These are phyloP conservation scores for Neoscytalidium dimidiatum DNA, from an alignment of 2,329 filamentous ascomycete genomes.

Conservation along the genomic window DNA sequence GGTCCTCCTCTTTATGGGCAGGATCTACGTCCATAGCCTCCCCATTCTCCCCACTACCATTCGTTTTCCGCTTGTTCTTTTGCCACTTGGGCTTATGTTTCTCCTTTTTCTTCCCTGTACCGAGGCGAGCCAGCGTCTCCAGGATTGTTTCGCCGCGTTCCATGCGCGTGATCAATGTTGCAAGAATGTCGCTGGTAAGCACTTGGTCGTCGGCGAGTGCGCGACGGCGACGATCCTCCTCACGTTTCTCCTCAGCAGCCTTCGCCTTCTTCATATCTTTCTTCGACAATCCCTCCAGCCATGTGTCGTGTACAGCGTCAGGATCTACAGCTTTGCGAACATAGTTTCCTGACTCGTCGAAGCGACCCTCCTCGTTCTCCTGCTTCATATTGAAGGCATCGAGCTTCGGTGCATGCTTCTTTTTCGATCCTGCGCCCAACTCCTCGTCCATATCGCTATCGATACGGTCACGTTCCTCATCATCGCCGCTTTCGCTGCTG, in stretches of 20 bases:
- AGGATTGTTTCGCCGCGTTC: conserved; percentile 82
- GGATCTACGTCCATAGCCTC: conserved; percentile 71
- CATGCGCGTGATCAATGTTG: conserved; percentile 69
- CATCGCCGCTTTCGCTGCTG: conserved; percentile 59
- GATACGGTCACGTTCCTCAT: conserved; percentile 68
- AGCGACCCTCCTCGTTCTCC: conserved; percentile 90
- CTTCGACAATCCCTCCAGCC: conserved; percentile 90
- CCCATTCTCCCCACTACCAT: conserved; percentile 31
- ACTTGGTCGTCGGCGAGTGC: conserved; percentile 74
- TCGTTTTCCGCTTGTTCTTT: conserved; percentile 52
- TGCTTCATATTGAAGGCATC: conserved; percentile 93
- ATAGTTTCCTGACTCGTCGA: conserved; percentile 89
- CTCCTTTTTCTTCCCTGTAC: conserved; percentile 57
- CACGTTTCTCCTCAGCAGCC: conserved; percentile 82
- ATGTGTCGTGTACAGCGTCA: conserved; percentile 86
- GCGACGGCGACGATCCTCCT: conserved; percentile 71
- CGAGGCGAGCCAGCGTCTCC: conserved; percentile 82
- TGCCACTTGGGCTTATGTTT: conserved; percentile 64
- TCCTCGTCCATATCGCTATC: conserved; percentile 78
- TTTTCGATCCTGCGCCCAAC: conserved; percentile 84
- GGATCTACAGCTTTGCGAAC: conserved; percentile 86
- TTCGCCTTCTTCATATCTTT: conserved; percentile 89
- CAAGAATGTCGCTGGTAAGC: conserved; percentile 72
- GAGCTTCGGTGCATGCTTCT: conserved; percentile 88
- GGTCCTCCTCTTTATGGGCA: conserved; percentile 55